These are phyloP conservation scores for Septoria petroselini DNA, from an alignment of 2,329 filamentous ascomycete genomes.

Conservation along the genomic window DNA sequence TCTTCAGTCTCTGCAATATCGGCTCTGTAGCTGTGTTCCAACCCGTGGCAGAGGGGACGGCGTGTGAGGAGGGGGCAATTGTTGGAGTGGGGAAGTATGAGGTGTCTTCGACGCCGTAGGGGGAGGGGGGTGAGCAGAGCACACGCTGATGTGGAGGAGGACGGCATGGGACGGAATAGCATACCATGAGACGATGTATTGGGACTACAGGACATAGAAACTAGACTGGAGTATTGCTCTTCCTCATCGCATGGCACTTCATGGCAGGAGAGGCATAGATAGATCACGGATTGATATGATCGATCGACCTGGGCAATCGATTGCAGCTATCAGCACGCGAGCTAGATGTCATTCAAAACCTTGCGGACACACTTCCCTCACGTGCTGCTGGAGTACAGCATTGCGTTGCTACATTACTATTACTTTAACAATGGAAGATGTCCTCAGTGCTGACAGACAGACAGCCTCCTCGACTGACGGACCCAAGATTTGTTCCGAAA, in stretches of 20 bases:
- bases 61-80: constrained; percentile 34
- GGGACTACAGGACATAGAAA: not conserved
- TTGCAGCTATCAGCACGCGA: no score
- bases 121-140: not conserved
- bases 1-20: constrained; percentile 47
- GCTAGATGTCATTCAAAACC: no score
- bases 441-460: no score
- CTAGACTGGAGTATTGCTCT: no score
- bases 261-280: no score
- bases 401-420: no score
- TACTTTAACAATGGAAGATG: no score
- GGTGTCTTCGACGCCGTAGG: not conserved
- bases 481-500: no score
- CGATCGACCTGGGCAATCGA: not conserved
- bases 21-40: constrained; percentile 43
- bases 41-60: constrained; percentile 44
- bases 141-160: not conserved
- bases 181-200: not conserved
- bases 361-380: no score
- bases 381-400: no score
- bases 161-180: not conserved
- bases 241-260: no score
- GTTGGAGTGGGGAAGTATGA: constrained; percentile 19
- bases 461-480: no score
- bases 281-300: not conserved